These are phyloP conservation scores for Zygotorulaspora florentina DNA, from an alignment of 805 yeast genomes.

Conservation along the genomic window DNA sequence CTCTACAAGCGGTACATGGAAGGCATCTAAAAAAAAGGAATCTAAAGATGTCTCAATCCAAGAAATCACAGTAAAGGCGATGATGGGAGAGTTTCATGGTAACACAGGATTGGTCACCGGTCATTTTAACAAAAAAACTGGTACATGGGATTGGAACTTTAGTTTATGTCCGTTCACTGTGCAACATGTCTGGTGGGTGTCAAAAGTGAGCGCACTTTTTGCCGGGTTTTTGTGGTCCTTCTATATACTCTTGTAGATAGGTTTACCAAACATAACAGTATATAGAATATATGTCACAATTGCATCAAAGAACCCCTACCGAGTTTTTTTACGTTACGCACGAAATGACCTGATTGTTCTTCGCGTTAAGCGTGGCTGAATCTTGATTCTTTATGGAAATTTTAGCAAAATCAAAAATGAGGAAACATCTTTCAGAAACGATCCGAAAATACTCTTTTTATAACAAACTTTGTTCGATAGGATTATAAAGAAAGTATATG, in stretches of 20 bases:
- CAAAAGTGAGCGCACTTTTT: constrained; percentile 51
- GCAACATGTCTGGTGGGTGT: constrained; percentile 96
- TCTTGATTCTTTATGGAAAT: neutral
- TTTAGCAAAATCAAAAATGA: neutral
- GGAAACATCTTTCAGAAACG: neutral
- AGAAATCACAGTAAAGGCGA: constrained; percentile 83
- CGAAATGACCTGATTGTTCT: neutral
- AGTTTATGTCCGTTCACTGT: constrained; percentile 74
- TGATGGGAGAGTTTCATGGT: constrained; percentile 97
- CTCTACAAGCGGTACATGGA: constrained; percentile 48
- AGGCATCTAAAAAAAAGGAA: constrained; percentile 44
- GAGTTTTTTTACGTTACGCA: neutral
- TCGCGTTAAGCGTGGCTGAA: constrained; percentile 1
- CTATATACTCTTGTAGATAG: constrained; percentile 8
- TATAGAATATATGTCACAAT: neutral
- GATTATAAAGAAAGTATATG: neutral
- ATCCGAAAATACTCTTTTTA: neutral
- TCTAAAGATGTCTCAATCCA: constrained; percentile 39
- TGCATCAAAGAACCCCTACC: neutral
- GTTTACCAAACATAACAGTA: neutral
- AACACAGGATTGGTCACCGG: constrained; percentile 84
- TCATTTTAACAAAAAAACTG: constrained; percentile 42
- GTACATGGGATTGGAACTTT: constrained; percentile 64
- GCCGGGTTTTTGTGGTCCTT: constrained; percentile 40
- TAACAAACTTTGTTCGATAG: neutral